Conservation (phyloP, 306 rosid species). For the Myrica gale region DNA sequence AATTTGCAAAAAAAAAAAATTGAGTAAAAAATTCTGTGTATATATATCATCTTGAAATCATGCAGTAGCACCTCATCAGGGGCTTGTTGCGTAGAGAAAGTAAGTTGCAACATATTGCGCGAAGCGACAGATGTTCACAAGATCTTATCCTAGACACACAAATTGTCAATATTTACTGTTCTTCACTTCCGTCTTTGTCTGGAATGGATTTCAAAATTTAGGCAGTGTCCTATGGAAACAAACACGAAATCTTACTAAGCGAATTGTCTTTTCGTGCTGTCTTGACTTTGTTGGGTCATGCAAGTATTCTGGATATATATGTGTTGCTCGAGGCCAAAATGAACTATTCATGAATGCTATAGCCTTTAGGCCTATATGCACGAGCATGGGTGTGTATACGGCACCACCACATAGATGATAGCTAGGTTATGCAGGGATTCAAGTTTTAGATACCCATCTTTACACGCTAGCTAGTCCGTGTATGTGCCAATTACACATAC, state of each 20-base stretch:
- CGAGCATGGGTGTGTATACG: neutral
- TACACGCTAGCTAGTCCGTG: neutral
- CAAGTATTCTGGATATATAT: neutral
- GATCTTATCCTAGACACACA: conserved; percentile 21
- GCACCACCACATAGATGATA: neutral
- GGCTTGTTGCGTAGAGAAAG: conserved; percentile 20
- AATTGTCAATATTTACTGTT: conserved; percentile 32
- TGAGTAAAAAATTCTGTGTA: no score
- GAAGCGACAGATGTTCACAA: neutral
- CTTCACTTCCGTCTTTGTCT: conserved; percentile 33
- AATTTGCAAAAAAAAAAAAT: no score
- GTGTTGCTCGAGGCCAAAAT: neutral
- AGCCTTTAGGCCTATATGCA: neutral
- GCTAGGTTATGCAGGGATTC: neutral
- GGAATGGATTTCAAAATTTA: neutral
- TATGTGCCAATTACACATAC: neutral
- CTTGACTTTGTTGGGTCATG: neutral
- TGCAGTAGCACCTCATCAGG: neutral
- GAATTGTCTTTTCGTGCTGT: neutral
- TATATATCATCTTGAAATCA: neutral
- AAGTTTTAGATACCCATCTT: neutral
- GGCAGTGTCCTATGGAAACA: neutral
- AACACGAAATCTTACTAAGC: neutral
- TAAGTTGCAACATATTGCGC: no score
- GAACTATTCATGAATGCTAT: neutral